Evolutionary conservation across 805 yeast species (phyloP), one percentile per base, ranked within the genome.

Genomic region (Jamesozyma hellenica): DNA sequence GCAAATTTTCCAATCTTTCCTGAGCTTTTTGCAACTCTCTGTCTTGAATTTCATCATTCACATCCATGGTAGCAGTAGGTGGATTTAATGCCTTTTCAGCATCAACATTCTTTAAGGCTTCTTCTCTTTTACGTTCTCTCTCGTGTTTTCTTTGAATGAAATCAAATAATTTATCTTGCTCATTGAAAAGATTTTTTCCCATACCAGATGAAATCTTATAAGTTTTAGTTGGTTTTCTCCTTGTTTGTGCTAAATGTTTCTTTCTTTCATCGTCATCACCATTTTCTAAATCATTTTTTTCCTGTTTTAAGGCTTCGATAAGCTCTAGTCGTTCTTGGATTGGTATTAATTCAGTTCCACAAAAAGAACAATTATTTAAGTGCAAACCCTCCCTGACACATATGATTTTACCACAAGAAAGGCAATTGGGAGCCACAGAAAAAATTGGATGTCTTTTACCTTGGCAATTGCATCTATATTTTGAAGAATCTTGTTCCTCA

Each of bases 361-460:
- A 92, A 45, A 63, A 82, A 2, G 92, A 72, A 54, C 99, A 92
- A 3, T 92, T 92, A 43, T 88, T 92, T 18, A 85, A 64, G 42
- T 59, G 53, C 11, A 60, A 41, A 0, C 97, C 97, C 55, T 92
- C 97, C 49, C 79, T 79, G 4, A 72, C 70, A 64, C 99, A 92
- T 2, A 92, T 84, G 32, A 92, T 84, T 58, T 87, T 84, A 10
- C 99, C 99, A 58, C 99, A 92, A 43, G 82, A 78, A 31, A 92
- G 62, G 52, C 99, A 92, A 56, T 92, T 92, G 1, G 98, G 97
- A 2, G 94, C 92, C 46, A 82, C 72, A 41, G 84, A 94, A 46
- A 86, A 82, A 25, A 92, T 63, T 3, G 96, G 95, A 55, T 92
- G 98, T 43, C 82, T 67, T 0, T 82, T 74, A 1, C 90, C 96